A percentile compares a stretch with the other conserved stretches of the same genome.
These are phyloP conservation scores for Emmonsiellopsis sp. DNA, from an alignment of 2,329 filamentous ascomycete genomes.

Conservation along the genomic window DNA sequence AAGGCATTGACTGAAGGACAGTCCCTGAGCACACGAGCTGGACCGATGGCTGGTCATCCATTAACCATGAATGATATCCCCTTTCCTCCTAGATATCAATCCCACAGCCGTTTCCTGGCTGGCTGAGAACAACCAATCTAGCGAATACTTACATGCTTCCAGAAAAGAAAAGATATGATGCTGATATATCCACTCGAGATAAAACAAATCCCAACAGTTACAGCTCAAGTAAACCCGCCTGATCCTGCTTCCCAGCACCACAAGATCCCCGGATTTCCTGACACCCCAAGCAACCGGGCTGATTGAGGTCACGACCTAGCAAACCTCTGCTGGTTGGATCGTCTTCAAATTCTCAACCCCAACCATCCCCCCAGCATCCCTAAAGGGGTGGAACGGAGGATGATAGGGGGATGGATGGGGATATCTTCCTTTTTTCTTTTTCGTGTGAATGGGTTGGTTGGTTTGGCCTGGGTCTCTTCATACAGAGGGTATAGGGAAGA, in stretches of 20 bases:
- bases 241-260: background rate
- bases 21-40: background rate
- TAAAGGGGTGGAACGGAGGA: background rate
- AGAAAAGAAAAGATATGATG: background rate
- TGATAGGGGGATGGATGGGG: too few relatives aligned
- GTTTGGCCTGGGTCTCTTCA: too few relatives aligned
- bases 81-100: background rate
- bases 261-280: background rate
- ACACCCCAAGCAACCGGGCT: background rate
- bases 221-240: background rate
- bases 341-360: background rate
- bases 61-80: background rate
- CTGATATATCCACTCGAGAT: background rate
- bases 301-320: slow-evolving; percentile 2
- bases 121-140: background rate
- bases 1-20: background rate
- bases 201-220: background rate
- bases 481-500: too few relatives aligned
- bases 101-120: background rate
- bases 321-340: slow-evolving; percentile 3
- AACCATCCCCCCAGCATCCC: background rate
- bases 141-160: background rate
- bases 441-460: too few relatives aligned
- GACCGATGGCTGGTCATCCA: background rate
- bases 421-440: too few relatives aligned